phyloP scores from a whole-genome alignment of 2,329 filamentous ascomycete genomes.

The Curvularia eragrostidis region DNA sequence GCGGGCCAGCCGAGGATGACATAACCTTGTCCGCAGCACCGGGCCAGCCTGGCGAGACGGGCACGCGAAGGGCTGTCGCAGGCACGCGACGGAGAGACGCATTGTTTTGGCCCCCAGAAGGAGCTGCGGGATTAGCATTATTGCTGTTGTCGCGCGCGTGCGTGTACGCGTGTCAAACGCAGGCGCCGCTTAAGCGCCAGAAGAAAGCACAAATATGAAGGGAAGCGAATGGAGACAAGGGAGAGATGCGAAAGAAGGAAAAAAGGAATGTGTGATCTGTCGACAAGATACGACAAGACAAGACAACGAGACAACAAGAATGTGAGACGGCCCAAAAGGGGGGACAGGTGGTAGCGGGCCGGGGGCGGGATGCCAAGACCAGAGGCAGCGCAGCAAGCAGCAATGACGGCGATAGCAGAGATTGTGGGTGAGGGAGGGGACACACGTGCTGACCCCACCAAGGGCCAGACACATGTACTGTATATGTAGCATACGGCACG shows the following conservation, averaged over 20 bases:
- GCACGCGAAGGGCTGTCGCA: conserved; percentile 23
- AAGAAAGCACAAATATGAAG: conserved; percentile 14
- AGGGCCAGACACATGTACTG: background rate
- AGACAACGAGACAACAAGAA: background rate
- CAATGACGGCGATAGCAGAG: background rate
- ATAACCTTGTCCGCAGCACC: conserved; percentile 19
- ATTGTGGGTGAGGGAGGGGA: background rate
- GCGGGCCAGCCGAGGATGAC: conserved; percentile 25
- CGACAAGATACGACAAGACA: background rate
- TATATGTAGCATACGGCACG: background rate
- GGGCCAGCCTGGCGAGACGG: conserved; percentile 37
- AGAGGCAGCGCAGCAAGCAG: background rate
- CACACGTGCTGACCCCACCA: background rate
- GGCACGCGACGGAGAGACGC: conserved; percentile 29
- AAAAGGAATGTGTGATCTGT: conserved; percentile 5
- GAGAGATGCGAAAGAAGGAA: conserved; percentile 15
- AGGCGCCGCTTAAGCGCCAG: conserved; percentile 18
- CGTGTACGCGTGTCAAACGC: conserved; percentile 25
- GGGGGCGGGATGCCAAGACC: conserved; percentile 1
- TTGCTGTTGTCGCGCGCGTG: conserved; percentile 33
- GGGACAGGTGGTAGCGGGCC: background rate
- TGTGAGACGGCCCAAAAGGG: background rate
- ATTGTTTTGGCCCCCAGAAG: conserved; percentile 23
- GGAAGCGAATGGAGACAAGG: conserved; percentile 23
- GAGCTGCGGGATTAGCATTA: conserved; percentile 43